phyloP scores from a whole-genome alignment of 202 grass and related monocot genomes.

The Setaria viridis region DNA sequence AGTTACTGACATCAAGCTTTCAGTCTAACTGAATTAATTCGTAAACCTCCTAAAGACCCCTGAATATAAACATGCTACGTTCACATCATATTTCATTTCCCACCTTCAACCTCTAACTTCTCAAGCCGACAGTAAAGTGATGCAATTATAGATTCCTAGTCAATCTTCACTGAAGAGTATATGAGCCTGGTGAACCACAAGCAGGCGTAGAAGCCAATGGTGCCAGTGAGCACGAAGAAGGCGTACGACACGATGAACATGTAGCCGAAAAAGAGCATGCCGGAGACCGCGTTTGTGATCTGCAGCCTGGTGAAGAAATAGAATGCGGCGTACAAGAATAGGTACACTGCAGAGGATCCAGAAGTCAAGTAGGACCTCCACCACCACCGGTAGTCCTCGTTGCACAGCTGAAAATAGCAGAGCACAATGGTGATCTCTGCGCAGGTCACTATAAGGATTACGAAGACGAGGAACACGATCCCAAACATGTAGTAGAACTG shows the following conservation, averaged over 20 bases:
- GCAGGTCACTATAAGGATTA: constrained; percentile 78
- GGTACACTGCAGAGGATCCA: constrained; percentile 80
- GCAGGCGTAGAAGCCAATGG: constrained; percentile 83
- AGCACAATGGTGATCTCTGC: constrained; percentile 86
- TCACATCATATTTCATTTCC: not conserved
- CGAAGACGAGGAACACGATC: constrained; percentile 78
- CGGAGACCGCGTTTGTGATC: constrained; percentile 72
- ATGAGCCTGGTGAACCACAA: constrained; percentile 88
- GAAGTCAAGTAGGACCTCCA: constrained; percentile 88
- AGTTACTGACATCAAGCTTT: not conserved
- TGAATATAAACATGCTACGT: not conserved
- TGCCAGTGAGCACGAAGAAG: constrained; percentile 81
- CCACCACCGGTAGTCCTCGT: constrained; percentile 88
- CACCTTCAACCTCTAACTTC: not conserved
- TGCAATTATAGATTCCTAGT: constrained; percentile 45
- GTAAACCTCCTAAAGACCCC: not conserved
- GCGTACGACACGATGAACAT: constrained; percentile 80
- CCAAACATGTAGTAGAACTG: constrained; percentile 95
- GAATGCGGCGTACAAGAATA: constrained; percentile 75
- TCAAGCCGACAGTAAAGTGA: not conserved
- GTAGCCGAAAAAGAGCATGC: constrained; percentile 78
- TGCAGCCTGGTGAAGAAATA: constrained; percentile 95
- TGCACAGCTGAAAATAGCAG: constrained; percentile 93
- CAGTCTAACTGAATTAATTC: not conserved
- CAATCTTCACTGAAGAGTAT: constrained; percentile 89